Evolutionary conservation across 257 asterid genomes (phyloP).

Genomic region (Solanum etuberosum): DNA sequence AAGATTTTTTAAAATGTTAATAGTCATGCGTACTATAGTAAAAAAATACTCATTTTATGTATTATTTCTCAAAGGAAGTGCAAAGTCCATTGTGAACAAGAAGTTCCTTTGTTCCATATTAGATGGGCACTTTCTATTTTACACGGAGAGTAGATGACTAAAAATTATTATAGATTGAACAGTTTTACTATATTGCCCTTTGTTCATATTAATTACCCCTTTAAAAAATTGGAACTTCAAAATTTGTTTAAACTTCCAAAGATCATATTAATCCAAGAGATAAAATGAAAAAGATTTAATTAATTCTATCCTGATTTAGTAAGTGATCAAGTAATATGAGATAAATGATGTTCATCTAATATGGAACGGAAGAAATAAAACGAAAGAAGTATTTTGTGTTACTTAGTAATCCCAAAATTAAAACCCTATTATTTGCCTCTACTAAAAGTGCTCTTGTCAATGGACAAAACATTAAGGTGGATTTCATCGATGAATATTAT

Average conservation of each 20-base stretch:
- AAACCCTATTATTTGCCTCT: not conserved
- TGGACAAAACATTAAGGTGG: conserved; percentile 36
- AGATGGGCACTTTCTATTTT: no score
- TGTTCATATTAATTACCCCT: not conserved
- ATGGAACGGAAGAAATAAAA: not conserved
- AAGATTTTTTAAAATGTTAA: not conserved
- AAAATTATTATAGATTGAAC: not conserved
- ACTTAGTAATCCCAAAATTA: not conserved
- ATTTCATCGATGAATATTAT: conserved; percentile 35
- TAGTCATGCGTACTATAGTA: not conserved
- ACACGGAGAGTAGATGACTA: not conserved
- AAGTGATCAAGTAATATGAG: no score
- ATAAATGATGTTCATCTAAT: no score
- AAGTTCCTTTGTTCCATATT: no score
- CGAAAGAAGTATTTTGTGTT: not conserved
- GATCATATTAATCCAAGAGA: no score
- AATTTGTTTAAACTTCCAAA: no score
- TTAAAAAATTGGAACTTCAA: not conserved
- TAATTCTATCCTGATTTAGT: not conserved
- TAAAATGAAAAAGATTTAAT: not conserved
- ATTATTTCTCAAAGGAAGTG: no score
- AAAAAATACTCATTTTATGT: not conserved
- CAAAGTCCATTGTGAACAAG: no score
- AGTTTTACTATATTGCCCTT: not conserved
- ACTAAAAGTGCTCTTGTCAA: not conserved